Evolutionary conservation across 352 stramenopile genomes (phyloP), one percentile per base, ranked within the genome.

Genomic region (Pythium volutum): DNA sequence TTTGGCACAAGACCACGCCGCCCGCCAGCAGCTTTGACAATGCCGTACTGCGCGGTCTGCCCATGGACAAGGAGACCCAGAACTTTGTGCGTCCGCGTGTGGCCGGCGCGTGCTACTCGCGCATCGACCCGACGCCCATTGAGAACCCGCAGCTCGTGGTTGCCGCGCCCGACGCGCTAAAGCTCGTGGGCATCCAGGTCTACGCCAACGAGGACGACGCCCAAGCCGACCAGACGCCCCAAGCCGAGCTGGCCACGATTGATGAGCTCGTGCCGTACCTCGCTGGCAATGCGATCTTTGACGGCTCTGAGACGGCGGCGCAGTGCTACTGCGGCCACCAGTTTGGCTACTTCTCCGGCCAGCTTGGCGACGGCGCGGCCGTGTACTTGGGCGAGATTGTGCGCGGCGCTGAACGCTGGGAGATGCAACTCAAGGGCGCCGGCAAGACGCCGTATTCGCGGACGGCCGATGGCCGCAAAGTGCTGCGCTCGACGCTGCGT

Each of bases 351-450:
- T 97, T 97, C 54, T 96, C 89, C 4, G 89, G 89, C 1, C 91
- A 97, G 74, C 75, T 97, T 50, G 91, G 91, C 45, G 91, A 97
- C 61, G 91, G 91, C 38, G 88, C 87, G 2, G 90, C 91, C 8
- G 79, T 97, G 45, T 96, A 94, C 67, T 63, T 97, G 15, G 91
- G 89, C 25, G 89, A 97, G 70, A 76, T 96, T 31, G 74, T 89
- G 34, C 55, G 52, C 26, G 38, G 50, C 29, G 64, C 62, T n/a
- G 60, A 78, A 48, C 64, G 87, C 14, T 98, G 88, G 70, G 97
- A 99, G 75, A 71, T 99, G 48, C 97, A 99, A 71, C 75, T 99
- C 15, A 99, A 99, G 65, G 97, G 97, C 10, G 93, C 89, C 2
- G 97, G 97, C 0, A 86, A 85, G 53, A 99, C 97, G 3, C 96